These are phyloP conservation scores for Trichoderma citrinoviride DNA, from an alignment of 2,329 filamentous ascomycete species.

Conservation along the genomic window DNA sequence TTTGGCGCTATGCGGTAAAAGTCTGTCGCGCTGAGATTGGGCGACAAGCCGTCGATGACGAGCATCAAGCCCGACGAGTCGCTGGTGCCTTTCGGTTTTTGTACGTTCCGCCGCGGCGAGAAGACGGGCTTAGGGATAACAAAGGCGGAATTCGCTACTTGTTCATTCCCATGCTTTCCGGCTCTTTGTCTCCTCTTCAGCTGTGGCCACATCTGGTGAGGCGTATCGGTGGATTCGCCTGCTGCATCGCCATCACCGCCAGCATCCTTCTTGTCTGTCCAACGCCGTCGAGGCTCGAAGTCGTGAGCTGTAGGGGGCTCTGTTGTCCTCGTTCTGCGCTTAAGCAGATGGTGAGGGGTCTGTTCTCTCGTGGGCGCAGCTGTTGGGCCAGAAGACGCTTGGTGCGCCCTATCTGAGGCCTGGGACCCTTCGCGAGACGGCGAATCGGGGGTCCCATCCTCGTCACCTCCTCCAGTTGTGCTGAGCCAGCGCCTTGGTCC, in stretches of 20 bases:
- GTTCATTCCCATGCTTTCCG: background rate
- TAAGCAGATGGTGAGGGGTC: background rate
- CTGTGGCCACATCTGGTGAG: conserved; percentile 8
- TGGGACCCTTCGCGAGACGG: background rate
- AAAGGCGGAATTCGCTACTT: background rate
- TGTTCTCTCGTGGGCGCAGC: background rate
- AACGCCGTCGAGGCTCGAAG: background rate
- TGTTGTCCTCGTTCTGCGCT: background rate
- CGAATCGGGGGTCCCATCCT: background rate
- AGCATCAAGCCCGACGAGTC: conserved; percentile 41
- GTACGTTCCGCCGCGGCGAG: background rate
- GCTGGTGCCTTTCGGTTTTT: conserved; percentile 1
- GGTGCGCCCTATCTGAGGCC: background rate
- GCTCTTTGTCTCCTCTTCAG: background rate
- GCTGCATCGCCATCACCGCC: background rate
- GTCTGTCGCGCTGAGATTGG: conserved; percentile 62
- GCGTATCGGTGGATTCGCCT: background rate
- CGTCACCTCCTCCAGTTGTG: background rate
- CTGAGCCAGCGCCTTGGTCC: background rate
- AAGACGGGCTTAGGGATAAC: background rate
- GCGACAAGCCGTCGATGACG: conserved; percentile 57
- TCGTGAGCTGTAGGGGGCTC: background rate
- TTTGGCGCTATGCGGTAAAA: conserved; percentile 66
- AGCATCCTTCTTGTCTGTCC: background rate
- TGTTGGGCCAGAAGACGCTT: background rate